Evolutionary conservation across 805 yeast genomes (phyloP).

Genomic region (Schizosaccharomyces japonicus): DNA sequence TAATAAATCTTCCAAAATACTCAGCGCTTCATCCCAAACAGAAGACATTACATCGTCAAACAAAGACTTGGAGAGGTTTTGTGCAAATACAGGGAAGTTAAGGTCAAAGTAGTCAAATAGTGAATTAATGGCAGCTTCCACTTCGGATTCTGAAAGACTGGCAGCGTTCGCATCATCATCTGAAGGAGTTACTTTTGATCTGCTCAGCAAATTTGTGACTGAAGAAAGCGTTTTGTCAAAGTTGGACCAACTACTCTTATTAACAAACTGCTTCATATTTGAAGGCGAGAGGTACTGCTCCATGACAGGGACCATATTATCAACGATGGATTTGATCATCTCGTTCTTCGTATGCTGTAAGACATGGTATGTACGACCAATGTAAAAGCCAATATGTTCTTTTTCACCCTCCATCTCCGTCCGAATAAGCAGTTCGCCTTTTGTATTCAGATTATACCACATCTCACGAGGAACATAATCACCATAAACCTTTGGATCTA

Average conservation of each 20-base stretch:
- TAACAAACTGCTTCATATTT: constrained; percentile 28
- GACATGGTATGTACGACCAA: constrained; percentile 52
- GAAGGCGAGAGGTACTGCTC: constrained; percentile 31
- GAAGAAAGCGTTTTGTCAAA: constrained; percentile 9
- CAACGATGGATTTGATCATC: constrained; percentile 44
- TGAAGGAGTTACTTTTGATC: constrained; percentile 9
- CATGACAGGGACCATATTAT: constrained; percentile 30
- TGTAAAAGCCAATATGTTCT: constrained; percentile 54
- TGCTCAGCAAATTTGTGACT: background rate
- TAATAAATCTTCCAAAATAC: constrained; percentile 43
- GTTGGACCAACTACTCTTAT: constrained; percentile 6
- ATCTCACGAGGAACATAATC: constrained; percentile 44
- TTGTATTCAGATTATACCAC: constrained; percentile 35
- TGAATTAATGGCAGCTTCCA: constrained; percentile 46
- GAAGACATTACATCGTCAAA: constrained; percentile 44
- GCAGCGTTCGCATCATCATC: constrained; percentile 4
- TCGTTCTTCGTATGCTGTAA: constrained; percentile 41
- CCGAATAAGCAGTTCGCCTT: constrained; percentile 42
- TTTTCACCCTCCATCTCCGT: constrained; percentile 59
- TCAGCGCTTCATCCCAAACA: constrained; percentile 56
- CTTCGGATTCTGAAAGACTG: constrained; percentile 15
- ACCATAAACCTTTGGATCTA: constrained; percentile 38
- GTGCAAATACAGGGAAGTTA: constrained; percentile 40
- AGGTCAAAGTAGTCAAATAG: constrained; percentile 50
- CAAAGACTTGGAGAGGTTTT: constrained; percentile 30